phyloP scores from a whole-genome alignment of 768 basidiomycete species.

The Lenzites betulinus region DNA sequence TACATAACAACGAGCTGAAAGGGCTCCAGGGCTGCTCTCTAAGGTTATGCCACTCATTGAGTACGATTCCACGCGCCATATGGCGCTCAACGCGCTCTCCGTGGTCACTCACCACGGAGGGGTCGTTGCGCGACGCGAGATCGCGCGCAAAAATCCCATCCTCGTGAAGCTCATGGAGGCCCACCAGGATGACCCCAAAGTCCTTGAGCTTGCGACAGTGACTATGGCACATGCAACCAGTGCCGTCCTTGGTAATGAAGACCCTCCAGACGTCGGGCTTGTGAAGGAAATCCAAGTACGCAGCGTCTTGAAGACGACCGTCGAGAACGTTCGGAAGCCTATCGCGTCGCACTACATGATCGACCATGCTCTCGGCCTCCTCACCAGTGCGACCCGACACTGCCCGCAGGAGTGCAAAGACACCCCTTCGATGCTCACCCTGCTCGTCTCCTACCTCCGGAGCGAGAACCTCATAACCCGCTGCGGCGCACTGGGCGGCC shows the following conservation, averaged over 20 bases:
- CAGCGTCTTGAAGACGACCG: slow-evolving; percentile 44
- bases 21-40: slow-evolving; percentile 49
- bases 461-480: slow-evolving; percentile 56
- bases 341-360: slow-evolving; percentile 44
- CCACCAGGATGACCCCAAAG: slow-evolving; percentile 49
- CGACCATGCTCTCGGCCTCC: slow-evolving; percentile 53
- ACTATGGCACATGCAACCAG: slow-evolving; percentile 47
- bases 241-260: slow-evolving; percentile 45
- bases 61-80: slow-evolving; percentile 46
- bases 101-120: slow-evolving; percentile 68
- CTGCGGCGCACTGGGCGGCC: slow-evolving; percentile 51
- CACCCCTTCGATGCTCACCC: slow-evolving; percentile 45
- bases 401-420: slow-evolving; percentile 46
- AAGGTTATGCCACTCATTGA: slow-evolving; percentile 59
- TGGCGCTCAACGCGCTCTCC: slow-evolving; percentile 56
- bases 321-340: slow-evolving; percentile 48
- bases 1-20: too few relatives aligned
- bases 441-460: slow-evolving; percentile 57
- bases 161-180: slow-evolving; percentile 51
- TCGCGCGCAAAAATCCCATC: slow-evolving; percentile 46
- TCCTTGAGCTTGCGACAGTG: slow-evolving; percentile 52
- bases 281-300: slow-evolving; percentile 40
- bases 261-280: slow-evolving; percentile 38
- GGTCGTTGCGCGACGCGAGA: slow-evolving; percentile 46
- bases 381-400: slow-evolving; percentile 46